Base-by-base conservation (phyloP, 331 rosid species). In the Pyracantha coccinea region DNA sequence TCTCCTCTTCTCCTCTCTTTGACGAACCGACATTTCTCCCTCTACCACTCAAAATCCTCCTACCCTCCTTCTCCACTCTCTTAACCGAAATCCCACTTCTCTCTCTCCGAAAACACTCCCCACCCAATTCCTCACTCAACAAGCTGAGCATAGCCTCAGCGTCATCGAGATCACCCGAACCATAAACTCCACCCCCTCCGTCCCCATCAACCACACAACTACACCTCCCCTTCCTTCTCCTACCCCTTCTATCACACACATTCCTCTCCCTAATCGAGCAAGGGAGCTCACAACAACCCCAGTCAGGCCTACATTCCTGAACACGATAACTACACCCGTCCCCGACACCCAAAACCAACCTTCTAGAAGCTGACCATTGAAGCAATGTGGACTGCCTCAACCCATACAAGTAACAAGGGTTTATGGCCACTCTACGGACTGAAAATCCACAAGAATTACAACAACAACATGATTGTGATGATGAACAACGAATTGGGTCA, bases 351-450 rank as follows among this genome's bases (percentile, higher is more conserved):
- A 89, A 83, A 74, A 87, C 73, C 84, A 94, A 72, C 85, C 91
- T 91, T 81, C 92, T 90, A 76, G 85, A 85, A 71, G 86, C 85
- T 23, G 94, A 79, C 86, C 89, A 76, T 47, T 85, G 97, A 81
- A 95, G 91, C 79, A 95, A 69, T 52, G 89, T 47, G 57, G 92
- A 92, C 66, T 95, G 99, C 87, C 93, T 90, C 80, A 87, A 78
- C 57, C 98, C 99, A 84, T 69, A 85, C 15, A 89, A 71, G 80
- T 76, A 76, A 75, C 78, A 73, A 74, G 89, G 69, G 75, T 69
- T 79, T 59, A 77, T 17, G 67, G 89, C 68, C 53, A 83, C 74
- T 86, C 85, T 84, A 16, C 75, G 79, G 23, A 79, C 78, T 50
- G 90, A 83, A 80, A 80, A 76, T 72, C 81, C 80, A 83, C 83